Conservation (phyloP, 305 asterid species). For the Solanum hybrid region DNA sequence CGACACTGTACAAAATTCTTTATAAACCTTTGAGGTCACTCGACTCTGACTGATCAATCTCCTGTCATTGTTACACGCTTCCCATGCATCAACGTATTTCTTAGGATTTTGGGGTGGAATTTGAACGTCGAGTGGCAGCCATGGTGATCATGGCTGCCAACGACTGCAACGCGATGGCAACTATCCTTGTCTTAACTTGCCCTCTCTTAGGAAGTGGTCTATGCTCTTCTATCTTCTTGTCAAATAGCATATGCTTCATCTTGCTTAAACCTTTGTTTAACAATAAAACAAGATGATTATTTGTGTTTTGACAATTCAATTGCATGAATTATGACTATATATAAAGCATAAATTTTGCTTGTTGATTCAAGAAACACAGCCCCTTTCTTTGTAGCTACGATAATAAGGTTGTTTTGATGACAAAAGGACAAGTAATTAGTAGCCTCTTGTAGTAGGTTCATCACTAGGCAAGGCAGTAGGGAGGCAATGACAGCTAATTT, state of each 20-base stretch:
- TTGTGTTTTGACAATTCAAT: neutral
- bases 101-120: slow-evolving; percentile 19
- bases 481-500: slow-evolving; percentile 41
- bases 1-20: neutral
- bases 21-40: neutral
- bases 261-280: neutral
- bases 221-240: slow-evolving; percentile 12
- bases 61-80: neutral
- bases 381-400: neutral
- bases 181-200: slow-evolving; percentile 44
- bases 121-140: slow-evolving; percentile 11
- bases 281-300: neutral
- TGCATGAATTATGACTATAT: slow-evolving; percentile 8
- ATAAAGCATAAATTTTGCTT: neutral
- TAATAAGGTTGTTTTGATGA: neutral
- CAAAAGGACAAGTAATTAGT: slow-evolving; percentile 8
- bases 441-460: slow-evolving; percentile 10
- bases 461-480: slow-evolving; percentile 17
- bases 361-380: neutral
- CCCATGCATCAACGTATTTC: neutral
- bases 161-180: slow-evolving; percentile 33
- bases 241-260: neutral
- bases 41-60: neutral
- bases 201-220: slow-evolving; percentile 35
- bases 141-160: slow-evolving; percentile 20